Percentiles rank a stretch among this genome's conserved stretches.
These are phyloP conservation scores for Jackrogersella multiformis DNA, from an alignment of 495 filamentous ascomycete genomes.

Conservation along the genomic window DNA sequence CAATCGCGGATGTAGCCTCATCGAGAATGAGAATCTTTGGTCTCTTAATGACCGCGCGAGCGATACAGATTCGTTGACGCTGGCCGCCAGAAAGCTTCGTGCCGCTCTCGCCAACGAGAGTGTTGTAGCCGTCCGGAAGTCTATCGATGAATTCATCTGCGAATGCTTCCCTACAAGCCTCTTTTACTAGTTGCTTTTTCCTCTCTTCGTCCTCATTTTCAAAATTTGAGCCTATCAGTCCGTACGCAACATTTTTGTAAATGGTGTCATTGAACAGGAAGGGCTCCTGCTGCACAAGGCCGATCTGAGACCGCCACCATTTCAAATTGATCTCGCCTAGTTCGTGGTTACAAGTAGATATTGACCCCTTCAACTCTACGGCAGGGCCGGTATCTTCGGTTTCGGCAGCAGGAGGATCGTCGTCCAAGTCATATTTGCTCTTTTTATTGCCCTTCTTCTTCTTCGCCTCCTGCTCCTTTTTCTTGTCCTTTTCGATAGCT, in stretches of 20 bases:
- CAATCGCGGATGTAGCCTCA: constrained; percentile 85
- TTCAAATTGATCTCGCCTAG: constrained; percentile 65
- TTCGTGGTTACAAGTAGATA: constrained; percentile 66
- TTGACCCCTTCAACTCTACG: constrained; percentile 56
- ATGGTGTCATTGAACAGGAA: constrained; percentile 79
- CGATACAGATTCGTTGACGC: constrained; percentile 76
- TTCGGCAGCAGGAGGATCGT: constrained; percentile 33
- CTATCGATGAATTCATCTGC: constrained; percentile 68
- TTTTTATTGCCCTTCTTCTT: constrained; percentile 49
- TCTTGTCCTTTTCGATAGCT: constrained; percentile 55
- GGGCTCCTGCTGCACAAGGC: constrained; percentile 76
- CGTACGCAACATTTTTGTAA: constrained; percentile 69
- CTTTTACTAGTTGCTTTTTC: constrained; percentile 63
- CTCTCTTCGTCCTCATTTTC: constrained; percentile 61
- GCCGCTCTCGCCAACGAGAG: constrained; percentile 60
- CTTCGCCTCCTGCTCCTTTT: constrained; percentile 53
- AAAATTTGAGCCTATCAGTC: constrained; percentile 66
- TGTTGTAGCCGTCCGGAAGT: constrained; percentile 68
- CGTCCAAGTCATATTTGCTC: constrained; percentile 44
- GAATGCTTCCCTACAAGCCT: constrained; percentile 66
- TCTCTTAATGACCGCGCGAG: constrained; percentile 74
- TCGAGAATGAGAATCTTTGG: constrained; percentile 85
- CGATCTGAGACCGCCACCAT: constrained; percentile 75
- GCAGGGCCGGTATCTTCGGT: constrained; percentile 51
- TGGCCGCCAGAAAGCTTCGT: constrained; percentile 65